Evolutionary conservation across 2,329 filamentous ascomycete species (phyloP), one percentile per base, ranked within the genome.

Genomic region (Trichocomaceae sp.): DNA sequence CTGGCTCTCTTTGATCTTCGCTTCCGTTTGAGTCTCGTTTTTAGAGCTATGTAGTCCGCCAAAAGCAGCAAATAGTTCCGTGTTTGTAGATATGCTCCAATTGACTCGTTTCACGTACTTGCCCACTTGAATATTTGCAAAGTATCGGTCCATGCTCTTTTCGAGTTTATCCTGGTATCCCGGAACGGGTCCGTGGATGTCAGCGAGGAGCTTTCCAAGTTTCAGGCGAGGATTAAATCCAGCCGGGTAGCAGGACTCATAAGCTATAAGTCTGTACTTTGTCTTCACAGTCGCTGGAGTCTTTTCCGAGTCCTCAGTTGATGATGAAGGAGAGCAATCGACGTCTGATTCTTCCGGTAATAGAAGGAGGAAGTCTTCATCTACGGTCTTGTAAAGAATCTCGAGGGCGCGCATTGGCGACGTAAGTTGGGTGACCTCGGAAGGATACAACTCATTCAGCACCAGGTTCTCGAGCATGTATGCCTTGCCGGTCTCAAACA

Each of bases 361-460:
- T 0, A 86, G 73, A 57, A 86, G 66, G 2, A 85, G 68, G 62
- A 84, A 81, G 52, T 86, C 83, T 46, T 78, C 77, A 60, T 85
- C 83, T 23, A 85, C 66, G 51, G 79, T 77, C 10, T 70, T 68
- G 29, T 75, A 77, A 0, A 85, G 66, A 2, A 72, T 74, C 45
- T 72, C 63, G 2, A 84, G 72, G 0, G 78, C 76, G 22, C 64
- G 60, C 7, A 66, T 57, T 0, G 73, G 69, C 5, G 69, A 62
- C 1, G 65, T 57, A 1, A 69, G 58, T 1, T 70, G 58, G 2
- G 55, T 59, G 0, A 77, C 52, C 10, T 58, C 60, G 9, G 67
- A 63, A 0, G 77, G 74, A 3, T 79, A 69, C 2, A 66, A 60
- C 31, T 73, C 66, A 5, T 66, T 63, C 7, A 78, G 81, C 8